phyloP scores from a whole-genome alignment of 2,329 filamentous ascomycete genomes.

The Aureobasidium sp. region DNA sequence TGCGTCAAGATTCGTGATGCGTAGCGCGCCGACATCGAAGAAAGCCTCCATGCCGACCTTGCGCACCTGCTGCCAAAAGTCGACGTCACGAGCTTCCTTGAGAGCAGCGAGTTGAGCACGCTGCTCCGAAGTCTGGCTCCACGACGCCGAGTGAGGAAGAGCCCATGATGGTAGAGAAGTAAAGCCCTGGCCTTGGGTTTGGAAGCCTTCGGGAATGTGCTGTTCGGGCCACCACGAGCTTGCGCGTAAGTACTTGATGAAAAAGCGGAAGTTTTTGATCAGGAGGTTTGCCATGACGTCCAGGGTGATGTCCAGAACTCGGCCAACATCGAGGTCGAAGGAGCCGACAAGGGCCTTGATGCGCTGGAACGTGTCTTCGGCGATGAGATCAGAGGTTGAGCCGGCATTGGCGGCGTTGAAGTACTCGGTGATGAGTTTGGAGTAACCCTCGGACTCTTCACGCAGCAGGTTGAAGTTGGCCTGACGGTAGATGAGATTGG shows the following conservation, averaged over 20 bases:
- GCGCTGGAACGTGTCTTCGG: constrained; percentile 78
- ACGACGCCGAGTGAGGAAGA: constrained; percentile 57
- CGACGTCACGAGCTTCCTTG: constrained; percentile 57
- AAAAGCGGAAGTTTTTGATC: constrained; percentile 88
- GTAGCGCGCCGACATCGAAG: constrained; percentile 75
- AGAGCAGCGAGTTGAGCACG: constrained; percentile 47
- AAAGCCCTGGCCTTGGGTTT: constrained; percentile 41
- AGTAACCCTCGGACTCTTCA: constrained; percentile 94
- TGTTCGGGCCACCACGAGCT: constrained; percentile 94
- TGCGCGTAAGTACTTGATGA: constrained; percentile 80
- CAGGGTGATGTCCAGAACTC: constrained; percentile 86
- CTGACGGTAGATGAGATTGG: constrained; percentile 87
- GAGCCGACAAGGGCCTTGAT: constrained; percentile 93
- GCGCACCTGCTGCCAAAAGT: constrained; percentile 75
- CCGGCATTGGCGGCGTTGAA: constrained; percentile 68
- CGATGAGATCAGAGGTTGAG: constrained; percentile 51
- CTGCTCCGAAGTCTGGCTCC: constrained; percentile 59
- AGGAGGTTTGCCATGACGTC: constrained; percentile 92
- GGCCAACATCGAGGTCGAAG: constrained; percentile 91
- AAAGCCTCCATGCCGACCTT: constrained; percentile 72
- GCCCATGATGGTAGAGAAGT: constrained; percentile 80
- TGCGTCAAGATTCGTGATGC: constrained; percentile 51
- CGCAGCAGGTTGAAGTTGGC: constrained; percentile 93
- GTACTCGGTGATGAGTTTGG: constrained; percentile 89
- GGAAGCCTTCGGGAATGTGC: constrained; percentile 44